Conservation (phyloP, 805 yeast genomes). For the Lipomyces starkeyi region DNA sequence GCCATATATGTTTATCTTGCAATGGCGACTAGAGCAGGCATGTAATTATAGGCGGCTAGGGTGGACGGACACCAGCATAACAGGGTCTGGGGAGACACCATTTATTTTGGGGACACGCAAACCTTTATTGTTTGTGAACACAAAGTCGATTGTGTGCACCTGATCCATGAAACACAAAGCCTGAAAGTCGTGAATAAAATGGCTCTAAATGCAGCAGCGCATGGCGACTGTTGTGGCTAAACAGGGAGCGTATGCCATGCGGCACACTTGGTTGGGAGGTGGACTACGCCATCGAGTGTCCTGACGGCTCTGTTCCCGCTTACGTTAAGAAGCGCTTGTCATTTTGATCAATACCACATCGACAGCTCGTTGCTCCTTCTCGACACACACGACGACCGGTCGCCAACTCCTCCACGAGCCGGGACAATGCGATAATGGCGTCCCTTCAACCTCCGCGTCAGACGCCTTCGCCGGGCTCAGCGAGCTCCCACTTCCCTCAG, state of each 20-base stretch:
- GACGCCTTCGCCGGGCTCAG: conserved; percentile 19
- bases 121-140: no score
- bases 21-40: no score
- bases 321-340: background rate
- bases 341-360: background rate
- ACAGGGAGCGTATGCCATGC: background rate
- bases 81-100: no score
- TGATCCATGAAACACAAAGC: background rate
- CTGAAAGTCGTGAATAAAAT: background rate
- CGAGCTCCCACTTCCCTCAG: conserved; percentile 42
- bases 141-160: background rate
- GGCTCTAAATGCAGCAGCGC: background rate
- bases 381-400: background rate
- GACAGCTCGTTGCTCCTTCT: background rate
- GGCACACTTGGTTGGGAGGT: background rate
- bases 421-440: conserved; percentile 14
- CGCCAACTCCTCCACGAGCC: background rate
- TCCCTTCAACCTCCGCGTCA: conserved; percentile 21
- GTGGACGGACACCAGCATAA: no score
- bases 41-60: no score
- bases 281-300: background rate
- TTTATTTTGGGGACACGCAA: no score
- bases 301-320: background rate
- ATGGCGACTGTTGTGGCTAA: background rate
- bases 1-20: no score